phyloP scores from a whole-genome alignment of 2,329 filamentous ascomycete genomes.

The Clarireedia monteithiana region DNA sequence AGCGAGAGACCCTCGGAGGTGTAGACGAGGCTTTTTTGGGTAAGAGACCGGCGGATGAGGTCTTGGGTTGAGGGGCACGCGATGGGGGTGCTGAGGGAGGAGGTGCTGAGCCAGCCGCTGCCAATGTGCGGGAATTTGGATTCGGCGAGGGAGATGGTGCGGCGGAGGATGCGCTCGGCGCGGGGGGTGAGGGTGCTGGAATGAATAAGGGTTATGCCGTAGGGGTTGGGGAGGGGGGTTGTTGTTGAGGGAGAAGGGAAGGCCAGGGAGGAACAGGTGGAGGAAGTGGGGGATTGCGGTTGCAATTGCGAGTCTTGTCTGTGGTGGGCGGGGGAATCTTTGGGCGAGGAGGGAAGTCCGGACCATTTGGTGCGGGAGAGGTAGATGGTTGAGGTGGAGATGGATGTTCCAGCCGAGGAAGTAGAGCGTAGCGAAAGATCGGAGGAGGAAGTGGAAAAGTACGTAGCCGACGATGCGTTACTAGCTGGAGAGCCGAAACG shows the following conservation, averaged over 20 bases:
- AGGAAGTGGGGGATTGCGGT: background rate
- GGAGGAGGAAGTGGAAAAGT: constrained; percentile 5
- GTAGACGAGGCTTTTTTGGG: constrained; percentile 55
- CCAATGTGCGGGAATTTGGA: constrained; percentile 38
- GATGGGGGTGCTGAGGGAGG: constrained; percentile 35
- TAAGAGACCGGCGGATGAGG: constrained; percentile 47
- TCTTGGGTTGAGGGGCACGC: constrained; percentile 40
- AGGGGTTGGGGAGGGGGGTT: constrained; percentile 31
- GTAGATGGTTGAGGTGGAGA: constrained; percentile 7
- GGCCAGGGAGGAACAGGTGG: constrained; percentile 13
- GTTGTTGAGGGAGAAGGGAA: constrained; percentile 23
- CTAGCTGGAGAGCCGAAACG: constrained; percentile 10
- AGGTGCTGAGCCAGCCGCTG: constrained; percentile 21
- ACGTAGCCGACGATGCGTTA: constrained; percentile 8
- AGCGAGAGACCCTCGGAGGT: constrained; percentile 51
- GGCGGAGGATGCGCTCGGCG: constrained; percentile 40
- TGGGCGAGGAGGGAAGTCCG: constrained; percentile 20
- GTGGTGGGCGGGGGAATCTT: constrained; percentile 11
- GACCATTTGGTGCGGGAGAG: constrained; percentile 21
- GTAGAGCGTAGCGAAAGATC: constrained; percentile 7
- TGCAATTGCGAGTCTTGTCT: background rate
- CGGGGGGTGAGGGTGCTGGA: constrained; percentile 40
- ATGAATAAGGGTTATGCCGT: constrained; percentile 41
- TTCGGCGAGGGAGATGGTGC: constrained; percentile 44
- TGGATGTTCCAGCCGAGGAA: constrained; percentile 9